These are phyloP conservation scores for Oldenlandia corymbosa DNA, from an alignment of 257 asterid species.

Conservation along the genomic window DNA sequence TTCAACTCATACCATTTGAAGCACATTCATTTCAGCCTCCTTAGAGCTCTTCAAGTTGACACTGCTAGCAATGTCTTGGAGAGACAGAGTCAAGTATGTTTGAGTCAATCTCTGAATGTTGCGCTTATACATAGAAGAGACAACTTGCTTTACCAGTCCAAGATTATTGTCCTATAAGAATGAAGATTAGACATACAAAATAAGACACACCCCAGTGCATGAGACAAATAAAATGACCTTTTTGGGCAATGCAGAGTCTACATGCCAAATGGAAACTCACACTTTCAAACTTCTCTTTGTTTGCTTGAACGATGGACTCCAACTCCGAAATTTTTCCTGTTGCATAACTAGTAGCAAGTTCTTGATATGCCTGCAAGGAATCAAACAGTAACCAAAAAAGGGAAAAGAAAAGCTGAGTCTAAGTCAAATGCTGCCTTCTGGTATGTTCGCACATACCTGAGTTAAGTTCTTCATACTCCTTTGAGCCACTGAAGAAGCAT, in stretches of 20 bases:
- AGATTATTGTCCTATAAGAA: slow-evolving; percentile 81
- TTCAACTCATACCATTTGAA: slow-evolving; percentile 70
- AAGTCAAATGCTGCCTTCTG: not conserved
- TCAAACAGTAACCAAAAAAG: not conserved
- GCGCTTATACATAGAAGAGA: slow-evolving; percentile 87
- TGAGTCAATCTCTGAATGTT: slow-evolving; percentile 97
- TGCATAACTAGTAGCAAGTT: slow-evolving; percentile 61
- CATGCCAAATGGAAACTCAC: slow-evolving; percentile 56
- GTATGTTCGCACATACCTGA: slow-evolving; percentile 43
- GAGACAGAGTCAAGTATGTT: slow-evolving; percentile 92
- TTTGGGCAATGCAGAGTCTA: not conserved
- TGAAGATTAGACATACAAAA: not conserved
- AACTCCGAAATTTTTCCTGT: slow-evolving; percentile 78
- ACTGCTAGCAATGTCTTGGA: slow-evolving; percentile 81
- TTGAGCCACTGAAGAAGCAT: slow-evolving; percentile 85
- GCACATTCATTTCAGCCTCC: slow-evolving; percentile 98
- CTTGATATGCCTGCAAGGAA: slow-evolving; percentile 69
- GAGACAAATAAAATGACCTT: not conserved
- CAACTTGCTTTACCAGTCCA: slow-evolving; percentile 94
- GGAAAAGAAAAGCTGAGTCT: not conserved
- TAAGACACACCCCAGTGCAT: not conserved
- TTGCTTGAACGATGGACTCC: slow-evolving; percentile 47
- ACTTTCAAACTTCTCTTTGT: slow-evolving; percentile 67
- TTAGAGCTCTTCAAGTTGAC: slow-evolving; percentile 73
- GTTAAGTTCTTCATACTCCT: slow-evolving; percentile 73